Evolutionary conservation across 306 rosid species (phyloP).

Genomic region (Cucurbita moschata): DNA sequence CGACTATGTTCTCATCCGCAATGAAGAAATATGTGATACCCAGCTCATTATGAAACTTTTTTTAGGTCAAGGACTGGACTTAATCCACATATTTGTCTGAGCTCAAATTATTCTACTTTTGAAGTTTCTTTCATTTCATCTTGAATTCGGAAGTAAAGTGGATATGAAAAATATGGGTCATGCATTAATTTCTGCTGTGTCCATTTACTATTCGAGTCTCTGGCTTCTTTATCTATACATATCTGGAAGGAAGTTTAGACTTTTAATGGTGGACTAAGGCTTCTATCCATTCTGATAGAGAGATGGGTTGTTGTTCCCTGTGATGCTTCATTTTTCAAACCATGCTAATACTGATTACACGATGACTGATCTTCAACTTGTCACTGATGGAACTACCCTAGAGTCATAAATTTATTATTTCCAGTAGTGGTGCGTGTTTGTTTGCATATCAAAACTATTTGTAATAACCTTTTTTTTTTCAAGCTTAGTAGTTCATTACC

Average conservation of each 20-base stretch:
- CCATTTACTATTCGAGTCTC: neutral
- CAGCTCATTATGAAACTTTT: constrained; percentile 38
- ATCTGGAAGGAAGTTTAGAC: neutral
- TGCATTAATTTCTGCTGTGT: too few relatives aligned
- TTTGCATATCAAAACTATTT: neutral
- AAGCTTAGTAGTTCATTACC: neutral
- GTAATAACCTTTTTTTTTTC: neutral
- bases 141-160: neutral
- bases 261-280: neutral
- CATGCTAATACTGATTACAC: constrained; percentile 48
- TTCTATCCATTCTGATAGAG: neutral
- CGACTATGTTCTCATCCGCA: neutral
- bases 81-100: constrained; percentile 21
- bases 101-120: neutral
- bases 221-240: neutral
- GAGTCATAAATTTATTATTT: neutral
- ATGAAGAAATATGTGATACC: constrained; percentile 30
- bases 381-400: constrained; percentile 32
- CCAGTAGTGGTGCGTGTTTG: neutral
- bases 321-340: constrained; percentile 13
- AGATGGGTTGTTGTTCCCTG: constrained; percentile 9
- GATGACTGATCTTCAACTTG: constrained; percentile 12
- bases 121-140: neutral
- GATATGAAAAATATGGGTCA: too few relatives aligned
- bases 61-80: constrained; percentile 23